Evolutionary conservation across 225 moss, liverwort and hornwort genomes (phyloP).

Genomic region (Bryoerythrophyllum caledonicum): DNA sequence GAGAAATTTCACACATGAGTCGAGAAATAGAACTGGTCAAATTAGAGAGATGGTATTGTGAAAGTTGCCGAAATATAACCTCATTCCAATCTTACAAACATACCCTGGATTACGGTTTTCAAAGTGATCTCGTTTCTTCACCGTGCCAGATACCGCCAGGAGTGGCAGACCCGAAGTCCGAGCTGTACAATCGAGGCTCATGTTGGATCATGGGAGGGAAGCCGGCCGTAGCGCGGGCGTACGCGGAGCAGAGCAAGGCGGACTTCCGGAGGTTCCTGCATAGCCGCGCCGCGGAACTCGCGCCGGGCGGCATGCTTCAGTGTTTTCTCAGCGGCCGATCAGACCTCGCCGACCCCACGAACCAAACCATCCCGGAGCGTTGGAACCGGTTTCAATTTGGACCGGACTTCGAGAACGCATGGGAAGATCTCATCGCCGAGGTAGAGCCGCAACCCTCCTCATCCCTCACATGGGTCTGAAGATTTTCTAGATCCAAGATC

Average conservation of each 20-base stretch:
- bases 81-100: no score
- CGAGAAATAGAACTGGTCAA: no score
- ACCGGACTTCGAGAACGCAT: conserved; percentile 57
- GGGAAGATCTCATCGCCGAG: conserved; percentile 64
- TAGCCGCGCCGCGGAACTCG: conserved; percentile 60
- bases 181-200: conserved; percentile 54
- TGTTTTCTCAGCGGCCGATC: conserved; percentile 50
- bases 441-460: conserved; percentile 14
- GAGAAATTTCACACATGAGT: no score
- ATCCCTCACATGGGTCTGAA: no score
- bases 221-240: conserved; percentile 42
- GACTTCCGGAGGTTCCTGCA: conserved; percentile 58
- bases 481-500: no score
- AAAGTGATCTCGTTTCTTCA: no score
- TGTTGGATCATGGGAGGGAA: conserved; percentile 81
- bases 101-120: background rate
- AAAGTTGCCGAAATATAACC: no score
- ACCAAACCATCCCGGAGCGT: conserved; percentile 57
- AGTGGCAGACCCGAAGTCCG: conserved; percentile 50
- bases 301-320: conserved; percentile 59
- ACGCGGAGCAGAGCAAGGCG: conserved; percentile 52
- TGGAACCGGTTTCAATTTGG: conserved; percentile 59
- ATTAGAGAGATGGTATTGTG: no score
- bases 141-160: conserved; percentile 56
- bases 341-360: conserved; percentile 47